Conservation (phyloP, 148 eudicot genomes). For the Persicaria tinctoria region DNA sequence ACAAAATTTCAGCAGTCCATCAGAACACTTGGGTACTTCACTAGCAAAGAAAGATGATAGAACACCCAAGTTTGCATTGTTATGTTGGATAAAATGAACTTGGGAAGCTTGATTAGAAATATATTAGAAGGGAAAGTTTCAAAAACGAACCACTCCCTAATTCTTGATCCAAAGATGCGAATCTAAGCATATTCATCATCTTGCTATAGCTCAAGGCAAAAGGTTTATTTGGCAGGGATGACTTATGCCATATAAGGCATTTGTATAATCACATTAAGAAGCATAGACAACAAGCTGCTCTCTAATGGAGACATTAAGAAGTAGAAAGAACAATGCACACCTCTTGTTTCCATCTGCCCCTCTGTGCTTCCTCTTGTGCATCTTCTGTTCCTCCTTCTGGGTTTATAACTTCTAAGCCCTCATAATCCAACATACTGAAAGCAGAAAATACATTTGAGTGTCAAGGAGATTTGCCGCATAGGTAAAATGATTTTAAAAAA, state of each 20-base stretch:
- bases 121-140: not conserved
- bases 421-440: slow-evolving; percentile 62
- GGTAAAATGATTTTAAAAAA: not conserved
- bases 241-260: too few relatives aligned
- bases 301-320: not conserved
- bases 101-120: not conserved
- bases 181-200: not conserved
- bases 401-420: slow-evolving; percentile 87
- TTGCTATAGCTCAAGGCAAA: not conserved
- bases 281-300: not conserved
- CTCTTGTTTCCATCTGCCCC: slow-evolving; percentile 94
- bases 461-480: not conserved
- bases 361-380: slow-evolving; percentile 87
- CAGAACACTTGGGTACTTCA: not conserved
- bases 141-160: not conserved
- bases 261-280: not conserved
- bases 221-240: too few relatives aligned
- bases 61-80: not conserved
- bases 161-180: not conserved
- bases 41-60: not conserved
- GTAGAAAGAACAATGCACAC: slow-evolving; percentile 22
- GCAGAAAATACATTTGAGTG: not conserved
- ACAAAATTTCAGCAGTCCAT: not conserved
- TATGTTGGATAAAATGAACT: not conserved
- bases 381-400: slow-evolving; percentile 93